Base-by-base conservation (phyloP, 2,329 filamentous ascomycete genomes). In the Pyrenophora seminiperda region DNA sequence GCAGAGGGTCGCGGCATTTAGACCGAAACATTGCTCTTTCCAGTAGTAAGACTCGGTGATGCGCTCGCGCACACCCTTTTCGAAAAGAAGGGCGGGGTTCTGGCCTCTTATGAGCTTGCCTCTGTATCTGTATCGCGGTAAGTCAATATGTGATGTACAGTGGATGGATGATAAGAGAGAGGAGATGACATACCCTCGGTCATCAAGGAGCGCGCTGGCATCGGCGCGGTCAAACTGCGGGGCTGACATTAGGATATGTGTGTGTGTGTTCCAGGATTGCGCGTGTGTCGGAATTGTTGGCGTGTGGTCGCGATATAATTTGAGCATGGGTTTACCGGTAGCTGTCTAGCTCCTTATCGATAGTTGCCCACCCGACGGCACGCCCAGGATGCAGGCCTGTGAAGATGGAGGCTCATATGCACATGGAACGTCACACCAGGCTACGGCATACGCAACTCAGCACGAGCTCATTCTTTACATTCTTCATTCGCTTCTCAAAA, bases 21-120 rank as follows among this genome's bases (percentile, higher is more conserved):
- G 81, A 33, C 89, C 94, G 75, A 97, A 99, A 73, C 94, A 97
- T 77, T 97, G 92, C 76, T 97, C 94, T 75, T 97, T 97, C 89
- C 91, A 99, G 79, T 96, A 99, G 77, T 96, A 95, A 44, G 86
- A 90, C 69, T 96, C 91, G 62, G 92, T 86, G 74, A 99, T 97
- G 70, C 94, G 91, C 76, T 99, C 94, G 69, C 90, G 89, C 59
- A 97, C 91, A 32, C 91, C 89, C 73, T 96, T 96, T 75, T 97
- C 93, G 82, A 97, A 89, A 53, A 97, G 89, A 4, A 89, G 92
- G n/a, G 91, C 90, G 1, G 93, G 93, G 76, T 97, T 97, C 67
- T 95, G 88, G 53, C 91, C 91, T 71, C 93, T 91, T 56, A 94
- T 87, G 17, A 95, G 83, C 29, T 85, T 76, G 37, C 87, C 89